Evolutionary conservation across 495 filamentous ascomycete genomes (phyloP).

Genomic region (Trichoderma reesei): DNA sequence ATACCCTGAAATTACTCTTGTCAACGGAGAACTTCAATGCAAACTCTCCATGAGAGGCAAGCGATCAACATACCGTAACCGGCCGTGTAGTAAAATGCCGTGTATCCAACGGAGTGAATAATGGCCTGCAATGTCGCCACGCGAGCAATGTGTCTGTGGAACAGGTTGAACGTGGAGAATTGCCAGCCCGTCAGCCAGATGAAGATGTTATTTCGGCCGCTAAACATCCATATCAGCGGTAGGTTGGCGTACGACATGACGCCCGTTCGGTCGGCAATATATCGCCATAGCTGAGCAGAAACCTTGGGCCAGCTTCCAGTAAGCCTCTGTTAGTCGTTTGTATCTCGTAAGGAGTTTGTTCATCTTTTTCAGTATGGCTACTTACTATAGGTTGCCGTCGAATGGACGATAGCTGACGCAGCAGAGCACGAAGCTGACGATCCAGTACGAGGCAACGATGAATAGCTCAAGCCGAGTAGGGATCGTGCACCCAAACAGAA

Average conservation of each 20-base stretch:
- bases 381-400: slow-evolving; percentile 10
- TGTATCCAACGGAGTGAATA: slow-evolving; percentile 26
- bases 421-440: slow-evolving; percentile 30
- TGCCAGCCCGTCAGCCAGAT: slow-evolving; percentile 34
- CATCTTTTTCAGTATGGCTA: not conserved
- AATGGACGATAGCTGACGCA: slow-evolving; percentile 29
- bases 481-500: slow-evolving; percentile 19
- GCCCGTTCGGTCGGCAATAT: slow-evolving; percentile 31
- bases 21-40: not conserved
- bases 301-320: slow-evolving; percentile 5
- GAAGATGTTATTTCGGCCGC: slow-evolving; percentile 34
- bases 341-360: not conserved
- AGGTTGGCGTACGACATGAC: slow-evolving; percentile 21
- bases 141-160: slow-evolving; percentile 34
- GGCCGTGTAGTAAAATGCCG: slow-evolving; percentile 12
- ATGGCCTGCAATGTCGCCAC: slow-evolving; percentile 27
- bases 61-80: not conserved
- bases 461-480: slow-evolving; percentile 33
- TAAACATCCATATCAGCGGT: slow-evolving; percentile 30
- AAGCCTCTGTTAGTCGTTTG: not conserved
- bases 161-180: slow-evolving; percentile 30
- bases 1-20: not conserved
- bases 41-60: not conserved
- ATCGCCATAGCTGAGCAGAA: slow-evolving; percentile 15
- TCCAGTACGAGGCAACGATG: slow-evolving; percentile 31